A percentile compares a stretch with the other conserved stretches of the same genome.
These are phyloP conservation scores for Kokia cookei DNA, from an alignment of 441 rosid species.

Conservation along the genomic window DNA sequence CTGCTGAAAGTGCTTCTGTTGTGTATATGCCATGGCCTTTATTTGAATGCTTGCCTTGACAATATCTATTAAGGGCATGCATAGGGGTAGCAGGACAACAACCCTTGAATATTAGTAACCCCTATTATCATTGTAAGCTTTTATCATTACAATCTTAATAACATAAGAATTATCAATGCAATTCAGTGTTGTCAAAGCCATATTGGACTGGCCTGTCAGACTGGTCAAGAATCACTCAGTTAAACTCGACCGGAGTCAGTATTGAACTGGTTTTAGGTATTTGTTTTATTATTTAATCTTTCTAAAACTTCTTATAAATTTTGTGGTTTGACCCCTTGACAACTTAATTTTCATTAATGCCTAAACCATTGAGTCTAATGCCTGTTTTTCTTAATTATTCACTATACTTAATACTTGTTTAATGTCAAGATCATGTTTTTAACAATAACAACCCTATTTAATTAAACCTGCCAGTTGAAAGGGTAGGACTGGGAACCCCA, in stretches of 20 bases:
- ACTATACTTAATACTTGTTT: not conserved
- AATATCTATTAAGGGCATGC: not conserved
- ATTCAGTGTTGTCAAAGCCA: not conserved
- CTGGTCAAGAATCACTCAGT: not conserved
- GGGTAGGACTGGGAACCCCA: not conserved
- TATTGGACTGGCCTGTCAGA: not conserved
- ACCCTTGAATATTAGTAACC: not conserved
- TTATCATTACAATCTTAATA: not conserved
- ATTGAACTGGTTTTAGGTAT: not conserved
- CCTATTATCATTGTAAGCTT: not conserved
- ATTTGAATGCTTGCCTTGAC: conserved; percentile 10
- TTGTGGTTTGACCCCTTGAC: not conserved
- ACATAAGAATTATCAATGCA: not conserved
- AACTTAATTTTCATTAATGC: not conserved
- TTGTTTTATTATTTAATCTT: not conserved
- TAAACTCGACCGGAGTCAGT: not conserved
- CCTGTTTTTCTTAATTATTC: not conserved
- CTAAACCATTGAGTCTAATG: not conserved
- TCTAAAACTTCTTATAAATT: not conserved
- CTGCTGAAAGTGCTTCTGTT: conserved; percentile 6
- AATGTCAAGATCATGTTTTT: not conserved
- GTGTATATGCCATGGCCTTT: conserved; percentile 2
- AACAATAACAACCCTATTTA: not conserved
- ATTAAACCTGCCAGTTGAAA: not conserved
- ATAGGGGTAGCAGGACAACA: not conserved